phyloP scores from a whole-genome alignment of 2,329 filamentous ascomycete species.

The Alternaria postmessia region DNA sequence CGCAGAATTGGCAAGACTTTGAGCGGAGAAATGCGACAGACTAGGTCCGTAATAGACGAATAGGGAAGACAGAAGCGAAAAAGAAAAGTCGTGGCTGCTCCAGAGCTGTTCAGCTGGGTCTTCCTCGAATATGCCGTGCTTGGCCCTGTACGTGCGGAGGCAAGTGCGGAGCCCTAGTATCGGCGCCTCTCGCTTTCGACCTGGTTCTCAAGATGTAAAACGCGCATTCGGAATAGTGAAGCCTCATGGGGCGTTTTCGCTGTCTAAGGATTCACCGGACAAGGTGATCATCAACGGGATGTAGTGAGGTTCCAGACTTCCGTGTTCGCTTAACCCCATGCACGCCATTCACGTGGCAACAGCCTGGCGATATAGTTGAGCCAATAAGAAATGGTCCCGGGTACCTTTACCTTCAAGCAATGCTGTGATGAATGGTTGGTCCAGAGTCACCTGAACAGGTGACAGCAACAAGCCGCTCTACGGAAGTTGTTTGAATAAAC shows the following conservation, averaged over 20 bases:
- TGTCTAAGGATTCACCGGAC: background rate
- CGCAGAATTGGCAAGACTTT: conserved; percentile 10
- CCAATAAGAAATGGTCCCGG: background rate
- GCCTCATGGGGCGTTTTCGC: background rate
- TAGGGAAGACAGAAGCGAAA: conserved; percentile 17
- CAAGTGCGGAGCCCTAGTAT: background rate
- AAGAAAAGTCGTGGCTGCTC: conserved; percentile 21
- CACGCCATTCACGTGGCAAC: background rate
- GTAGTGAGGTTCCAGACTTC: conserved; percentile 3
- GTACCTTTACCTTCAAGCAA: background rate
- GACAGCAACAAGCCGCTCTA: background rate
- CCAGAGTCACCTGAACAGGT: background rate
- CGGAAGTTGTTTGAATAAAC: background rate
- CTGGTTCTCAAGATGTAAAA: background rate
- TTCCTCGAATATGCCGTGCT: conserved; percentile 4
- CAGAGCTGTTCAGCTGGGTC: conserved; percentile 29
- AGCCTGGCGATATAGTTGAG: background rate
- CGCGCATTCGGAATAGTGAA: background rate
- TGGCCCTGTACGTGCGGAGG: conserved; percentile 3
- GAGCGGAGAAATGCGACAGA: conserved; percentile 1
- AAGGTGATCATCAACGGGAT: background rate
- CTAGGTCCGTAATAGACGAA: background rate
- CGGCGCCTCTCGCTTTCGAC: background rate
- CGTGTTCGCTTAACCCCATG: background rate
- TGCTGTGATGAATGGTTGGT: background rate